Percentiles rank a stretch among this genome's conserved stretches.
phyloP scores from a whole-genome alignment of 1,139 yeast species.

The Pichia norvegensis region DNA sequence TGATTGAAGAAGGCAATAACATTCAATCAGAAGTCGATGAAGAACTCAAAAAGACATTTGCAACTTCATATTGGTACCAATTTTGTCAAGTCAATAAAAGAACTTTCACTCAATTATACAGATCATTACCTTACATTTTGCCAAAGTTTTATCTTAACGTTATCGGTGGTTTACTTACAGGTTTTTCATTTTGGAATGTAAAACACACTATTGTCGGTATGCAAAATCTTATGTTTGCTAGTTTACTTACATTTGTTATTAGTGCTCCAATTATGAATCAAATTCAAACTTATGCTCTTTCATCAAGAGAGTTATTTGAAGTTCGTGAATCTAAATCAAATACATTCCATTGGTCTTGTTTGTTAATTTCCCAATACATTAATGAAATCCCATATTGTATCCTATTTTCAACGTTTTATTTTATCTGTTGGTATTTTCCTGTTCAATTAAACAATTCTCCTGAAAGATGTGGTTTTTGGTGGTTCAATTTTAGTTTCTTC shows the following conservation, averaged over 20 bases:
- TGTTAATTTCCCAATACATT: conserved; percentile 44
- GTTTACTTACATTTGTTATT: conserved; percentile 41
- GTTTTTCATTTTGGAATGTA: conserved; percentile 28
- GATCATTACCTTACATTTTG: conserved; percentile 40
- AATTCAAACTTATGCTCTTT: conserved; percentile 47
- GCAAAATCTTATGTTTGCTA: conserved; percentile 47
- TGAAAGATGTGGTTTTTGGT: conserved; percentile 43
- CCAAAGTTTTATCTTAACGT: conserved; percentile 34
- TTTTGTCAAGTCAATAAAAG: conserved; percentile 35
- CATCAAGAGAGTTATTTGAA: conserved; percentile 49
- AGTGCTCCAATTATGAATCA: conserved; percentile 50
- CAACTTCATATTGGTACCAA: conserved; percentile 34
- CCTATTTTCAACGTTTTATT: conserved; percentile 43
- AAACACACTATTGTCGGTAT: conserved; percentile 40
- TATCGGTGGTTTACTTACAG: conserved; percentile 40
- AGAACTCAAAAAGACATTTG: conserved; percentile 30
- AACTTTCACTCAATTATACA: conserved; percentile 38
- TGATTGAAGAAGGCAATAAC: conserved; percentile 23
- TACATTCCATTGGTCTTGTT: conserved; percentile 58
- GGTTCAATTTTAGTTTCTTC: conserved; percentile 44
- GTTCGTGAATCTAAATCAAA: conserved; percentile 58
- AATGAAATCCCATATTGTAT: conserved; percentile 52
- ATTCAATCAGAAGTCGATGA: conserved; percentile 27
- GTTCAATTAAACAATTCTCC: conserved; percentile 38
- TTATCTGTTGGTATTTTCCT: conserved; percentile 51